Evolutionary conservation across 2,329 filamentous ascomycete genomes (phyloP).

Genomic region (Penicillium sp.): DNA sequence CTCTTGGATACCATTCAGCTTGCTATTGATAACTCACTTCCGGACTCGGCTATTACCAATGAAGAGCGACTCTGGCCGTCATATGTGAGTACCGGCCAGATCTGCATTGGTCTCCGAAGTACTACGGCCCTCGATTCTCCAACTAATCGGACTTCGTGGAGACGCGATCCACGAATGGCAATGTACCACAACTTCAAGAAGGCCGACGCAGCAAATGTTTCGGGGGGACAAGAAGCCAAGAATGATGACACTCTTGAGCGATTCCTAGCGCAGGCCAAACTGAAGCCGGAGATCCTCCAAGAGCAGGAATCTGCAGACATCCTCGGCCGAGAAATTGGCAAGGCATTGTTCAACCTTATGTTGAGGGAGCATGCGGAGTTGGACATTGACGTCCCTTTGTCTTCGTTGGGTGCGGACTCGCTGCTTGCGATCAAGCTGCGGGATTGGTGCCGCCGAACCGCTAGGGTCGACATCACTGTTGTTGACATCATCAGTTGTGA

Average conservation of each 20-base stretch:
- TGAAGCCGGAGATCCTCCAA: neutral
- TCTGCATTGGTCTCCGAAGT: slow-evolving; percentile 2
- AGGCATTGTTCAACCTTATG: slow-evolving; percentile 26
- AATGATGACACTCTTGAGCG: neutral
- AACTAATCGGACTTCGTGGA: slow-evolving; percentile 4
- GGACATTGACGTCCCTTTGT: slow-evolving; percentile 26
- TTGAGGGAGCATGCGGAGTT: slow-evolving; percentile 25
- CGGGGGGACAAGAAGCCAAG: neutral
- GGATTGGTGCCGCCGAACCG: slow-evolving; percentile 29
- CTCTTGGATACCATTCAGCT: slow-evolving; percentile 10
- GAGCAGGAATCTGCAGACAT: slow-evolving; percentile 12
- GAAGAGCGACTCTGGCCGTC: neutral
- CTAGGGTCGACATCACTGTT: slow-evolving; percentile 31
- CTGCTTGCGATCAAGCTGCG: slow-evolving; percentile 36
- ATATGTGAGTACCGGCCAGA: slow-evolving; percentile 4
- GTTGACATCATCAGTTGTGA: slow-evolving; percentile 30
- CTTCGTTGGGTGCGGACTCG: slow-evolving; percentile 34
- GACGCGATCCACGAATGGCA: slow-evolving; percentile 14
- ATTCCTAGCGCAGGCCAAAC: slow-evolving; percentile 2
- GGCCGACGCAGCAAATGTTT: neutral
- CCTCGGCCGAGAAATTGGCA: slow-evolving; percentile 27
- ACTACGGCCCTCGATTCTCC: slow-evolving; percentile 1
- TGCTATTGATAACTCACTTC: slow-evolving; percentile 1
- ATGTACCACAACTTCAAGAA: slow-evolving; percentile 17
- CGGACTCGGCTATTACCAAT: neutral